phyloP scores from a whole-genome alignment of 2,329 filamentous ascomycete genomes.

The Penicillium sp. region DNA sequence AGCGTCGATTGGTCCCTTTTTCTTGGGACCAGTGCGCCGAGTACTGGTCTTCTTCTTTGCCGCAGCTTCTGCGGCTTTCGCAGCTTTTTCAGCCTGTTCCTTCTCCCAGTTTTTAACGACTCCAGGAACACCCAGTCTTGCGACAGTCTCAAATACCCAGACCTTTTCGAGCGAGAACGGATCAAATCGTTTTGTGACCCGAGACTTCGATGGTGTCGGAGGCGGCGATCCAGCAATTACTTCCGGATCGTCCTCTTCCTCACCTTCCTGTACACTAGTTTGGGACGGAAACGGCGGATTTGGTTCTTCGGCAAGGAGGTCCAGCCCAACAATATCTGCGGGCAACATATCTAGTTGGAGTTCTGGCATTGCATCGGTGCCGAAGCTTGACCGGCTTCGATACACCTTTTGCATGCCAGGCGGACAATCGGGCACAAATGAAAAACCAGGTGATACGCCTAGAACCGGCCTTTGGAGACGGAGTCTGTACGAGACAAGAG shows the following conservation, averaged over 20 bases:
- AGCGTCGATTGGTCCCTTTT: constrained; percentile 39
- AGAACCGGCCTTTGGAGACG: constrained; percentile 36
- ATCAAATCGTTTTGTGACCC: constrained; percentile 51
- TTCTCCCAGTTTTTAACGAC: constrained; percentile 64
- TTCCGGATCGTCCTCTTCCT: constrained; percentile 34
- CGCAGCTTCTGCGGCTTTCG: constrained; percentile 18
- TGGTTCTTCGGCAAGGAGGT: constrained; percentile 70
- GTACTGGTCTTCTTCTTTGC: constrained; percentile 27
- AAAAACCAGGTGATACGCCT: constrained; percentile 26
- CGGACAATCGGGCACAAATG: constrained; percentile 43
- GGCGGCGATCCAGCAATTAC: constrained; percentile 20
- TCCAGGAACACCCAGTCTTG: constrained; percentile 62
- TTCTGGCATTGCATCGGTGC: constrained; percentile 72
- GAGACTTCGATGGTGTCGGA: constrained; percentile 23
- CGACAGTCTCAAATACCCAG: constrained; percentile 67
- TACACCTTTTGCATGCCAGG: constrained; percentile 64
- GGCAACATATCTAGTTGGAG: constrained; percentile 77
- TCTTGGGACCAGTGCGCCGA: constrained; percentile 29
- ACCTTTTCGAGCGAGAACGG: constrained; percentile 62
- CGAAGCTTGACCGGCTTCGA: constrained; percentile 65
- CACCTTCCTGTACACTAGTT: constrained; percentile 21
- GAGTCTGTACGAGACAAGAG: constrained; percentile 65
- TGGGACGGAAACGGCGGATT: constrained; percentile 47
- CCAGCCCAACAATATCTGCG: constrained; percentile 70
- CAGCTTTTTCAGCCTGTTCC: constrained; percentile 31